Conservation (phyloP, 352 stramenopile genomes). For the Globisporangium paroecandrum region DNA sequence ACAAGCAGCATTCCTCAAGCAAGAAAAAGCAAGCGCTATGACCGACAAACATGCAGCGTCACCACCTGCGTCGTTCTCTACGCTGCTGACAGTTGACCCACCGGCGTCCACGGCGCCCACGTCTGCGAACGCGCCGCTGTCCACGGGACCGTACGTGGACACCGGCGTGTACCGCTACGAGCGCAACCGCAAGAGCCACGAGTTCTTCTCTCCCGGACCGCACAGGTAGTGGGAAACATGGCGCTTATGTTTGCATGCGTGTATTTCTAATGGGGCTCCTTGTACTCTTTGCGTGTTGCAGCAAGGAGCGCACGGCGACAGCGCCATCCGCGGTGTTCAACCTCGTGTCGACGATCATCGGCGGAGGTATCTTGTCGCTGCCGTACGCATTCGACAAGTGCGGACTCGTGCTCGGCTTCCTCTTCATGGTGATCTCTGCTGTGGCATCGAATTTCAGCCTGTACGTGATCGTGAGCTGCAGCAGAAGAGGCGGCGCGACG, state of each 20-base stretch:
- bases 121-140: conserved; percentile 8
- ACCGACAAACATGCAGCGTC: not conserved
- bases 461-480: conserved; percentile 88
- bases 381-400: conserved; percentile 88
- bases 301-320: conserved; percentile 54
- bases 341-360: conserved; percentile 87
- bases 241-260: not conserved
- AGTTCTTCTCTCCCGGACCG: conserved; percentile 75
- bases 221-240: conserved; percentile 27
- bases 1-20: not conserved
- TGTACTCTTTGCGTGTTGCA: conserved; percentile 8
- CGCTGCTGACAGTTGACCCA: not conserved
- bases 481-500: conserved; percentile 69
- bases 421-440: conserved; percentile 78
- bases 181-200: conserved; percentile 56
- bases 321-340: conserved; percentile 81
- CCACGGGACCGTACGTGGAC: conserved; percentile 37
- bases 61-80: not conserved
- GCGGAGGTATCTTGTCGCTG: conserved; percentile 80
- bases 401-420: conserved; percentile 67
- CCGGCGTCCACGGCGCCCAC: conserved; percentile 1
- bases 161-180: conserved; percentile 78
- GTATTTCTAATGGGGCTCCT: not conserved
- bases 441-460: conserved; percentile 79
- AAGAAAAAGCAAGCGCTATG: not conserved